phyloP scores from a whole-genome alignment of 345 rosid genomes.

The Punica granatum region DNA sequence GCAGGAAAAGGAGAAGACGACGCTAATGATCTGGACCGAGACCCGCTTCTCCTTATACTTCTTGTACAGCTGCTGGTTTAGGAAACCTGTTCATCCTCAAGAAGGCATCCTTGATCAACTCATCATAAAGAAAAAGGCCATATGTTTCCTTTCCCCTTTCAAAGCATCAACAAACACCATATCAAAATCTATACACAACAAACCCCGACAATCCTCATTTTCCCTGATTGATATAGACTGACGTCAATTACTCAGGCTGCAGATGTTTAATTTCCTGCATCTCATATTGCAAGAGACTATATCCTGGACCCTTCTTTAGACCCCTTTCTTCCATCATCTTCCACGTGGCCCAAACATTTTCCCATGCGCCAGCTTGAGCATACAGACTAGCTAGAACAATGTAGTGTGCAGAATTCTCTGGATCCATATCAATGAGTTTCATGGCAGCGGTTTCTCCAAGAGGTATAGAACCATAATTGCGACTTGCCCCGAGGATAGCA shows the following conservation, averaged over 20 bases:
- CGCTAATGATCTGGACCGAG: constrained; percentile 83
- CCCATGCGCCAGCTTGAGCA: constrained; percentile 49
- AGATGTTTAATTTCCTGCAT: constrained; percentile 15
- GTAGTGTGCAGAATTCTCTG: constrained; percentile 43
- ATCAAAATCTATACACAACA: too few relatives aligned
- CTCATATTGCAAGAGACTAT: constrained; percentile 40
- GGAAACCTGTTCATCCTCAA: constrained; percentile 18
- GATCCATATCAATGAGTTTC: constrained; percentile 42
- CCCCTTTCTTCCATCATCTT: constrained; percentile 39
- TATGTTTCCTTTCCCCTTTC: too few relatives aligned
- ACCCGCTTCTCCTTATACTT: constrained; percentile 93
- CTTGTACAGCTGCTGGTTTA: constrained; percentile 73
- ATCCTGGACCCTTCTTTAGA: constrained; percentile 47
- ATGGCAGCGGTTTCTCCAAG: constrained; percentile 45
- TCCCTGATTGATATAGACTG: too few relatives aligned
- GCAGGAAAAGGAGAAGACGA: constrained; percentile 90
- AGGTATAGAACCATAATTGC: constrained; percentile 29
- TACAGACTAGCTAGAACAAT: constrained; percentile 51
- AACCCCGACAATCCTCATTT: too few relatives aligned
- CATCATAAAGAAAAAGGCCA: too few relatives aligned
- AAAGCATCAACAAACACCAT: too few relatives aligned
- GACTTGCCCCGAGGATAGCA: constrained; percentile 56
- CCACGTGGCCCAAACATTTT: constrained; percentile 34
- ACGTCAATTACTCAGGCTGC: constrained; percentile 13
- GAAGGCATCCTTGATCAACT: too few relatives aligned